These are phyloP conservation scores for Cladophialophora bantiana DNA, from an alignment of 2,329 filamentous ascomycete genomes.

Conservation along the genomic window DNA sequence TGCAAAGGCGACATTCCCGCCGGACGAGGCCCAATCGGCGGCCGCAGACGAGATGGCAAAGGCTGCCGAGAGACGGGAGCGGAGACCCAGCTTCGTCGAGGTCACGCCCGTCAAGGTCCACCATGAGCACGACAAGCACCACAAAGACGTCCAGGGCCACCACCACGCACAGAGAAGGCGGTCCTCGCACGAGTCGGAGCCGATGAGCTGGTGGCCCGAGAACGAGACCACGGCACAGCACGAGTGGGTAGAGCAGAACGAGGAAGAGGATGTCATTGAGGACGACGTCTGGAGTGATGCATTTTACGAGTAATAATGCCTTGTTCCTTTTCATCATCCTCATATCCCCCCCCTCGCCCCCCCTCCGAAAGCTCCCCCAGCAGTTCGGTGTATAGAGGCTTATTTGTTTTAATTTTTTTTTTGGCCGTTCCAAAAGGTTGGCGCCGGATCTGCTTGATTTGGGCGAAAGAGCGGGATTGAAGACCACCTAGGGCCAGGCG, in stretches of 20 bases:
- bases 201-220: slow-evolving; percentile 37
- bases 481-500: background rate
- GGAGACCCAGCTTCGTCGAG: slow-evolving; percentile 33
- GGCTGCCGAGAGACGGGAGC: slow-evolving; percentile 18
- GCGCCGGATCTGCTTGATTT: slow-evolving; percentile 1
- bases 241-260: slow-evolving; percentile 31
- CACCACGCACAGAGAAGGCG: slow-evolving; percentile 13
- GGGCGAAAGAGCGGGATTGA: slow-evolving; percentile 12
- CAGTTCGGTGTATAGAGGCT: slow-evolving; percentile 4
- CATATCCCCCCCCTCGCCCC: background rate
- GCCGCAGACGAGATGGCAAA: background rate
- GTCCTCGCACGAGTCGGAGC: slow-evolving; percentile 21
- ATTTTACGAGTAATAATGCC: slow-evolving; percentile 30
- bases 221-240: slow-evolving; percentile 25
- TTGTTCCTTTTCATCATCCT: background rate
- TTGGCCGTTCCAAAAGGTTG: slow-evolving; percentile 3
- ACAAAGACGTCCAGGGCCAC: slow-evolving; percentile 12
- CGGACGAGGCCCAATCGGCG: background rate
- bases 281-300: slow-evolving; percentile 30
- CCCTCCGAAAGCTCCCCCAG: background rate
- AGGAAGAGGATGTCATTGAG: slow-evolving; percentile 34
- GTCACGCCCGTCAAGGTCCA: slow-evolving; percentile 24
- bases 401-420: background rate
- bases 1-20: slow-evolving; percentile 8
- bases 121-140: slow-evolving; percentile 23